phyloP scores from a whole-genome alignment of 495 filamentous ascomycete genomes.

The Parathielavia appendiculata region DNA sequence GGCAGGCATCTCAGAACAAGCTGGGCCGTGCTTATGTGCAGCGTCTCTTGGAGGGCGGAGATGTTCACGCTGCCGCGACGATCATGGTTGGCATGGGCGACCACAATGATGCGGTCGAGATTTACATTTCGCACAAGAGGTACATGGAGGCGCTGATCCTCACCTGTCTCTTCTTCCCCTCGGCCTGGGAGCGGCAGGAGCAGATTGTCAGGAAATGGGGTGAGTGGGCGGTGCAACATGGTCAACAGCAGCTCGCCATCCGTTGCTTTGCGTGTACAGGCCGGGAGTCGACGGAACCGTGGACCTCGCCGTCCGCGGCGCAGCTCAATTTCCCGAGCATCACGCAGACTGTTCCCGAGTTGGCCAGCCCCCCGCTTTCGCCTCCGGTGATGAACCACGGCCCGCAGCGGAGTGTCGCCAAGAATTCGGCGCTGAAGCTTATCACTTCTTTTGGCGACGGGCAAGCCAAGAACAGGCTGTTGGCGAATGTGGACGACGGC shows the following conservation, averaged over 20 bases:
- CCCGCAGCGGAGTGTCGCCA: constrained; percentile 57
- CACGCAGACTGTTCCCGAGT: constrained; percentile 44
- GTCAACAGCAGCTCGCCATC: constrained; percentile 84
- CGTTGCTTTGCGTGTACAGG: constrained; percentile 85
- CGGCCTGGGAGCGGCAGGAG: constrained; percentile 85
- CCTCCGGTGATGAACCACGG: constrained; percentile 46
- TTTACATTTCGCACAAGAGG: constrained; percentile 86
- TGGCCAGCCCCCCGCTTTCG: constrained; percentile 56
- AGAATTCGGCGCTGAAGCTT: constrained; percentile 82
- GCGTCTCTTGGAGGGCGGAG: constrained; percentile 79
- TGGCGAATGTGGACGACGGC: constrained; percentile 61
- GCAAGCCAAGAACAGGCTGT: constrained; percentile 60
- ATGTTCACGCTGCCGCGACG: constrained; percentile 85
- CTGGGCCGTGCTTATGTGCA: constrained; percentile 90
- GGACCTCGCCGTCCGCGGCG: constrained; percentile 74
- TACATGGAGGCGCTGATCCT: constrained; percentile 88
- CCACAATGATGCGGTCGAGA: constrained; percentile 89
- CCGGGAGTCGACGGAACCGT: constrained; percentile 67
- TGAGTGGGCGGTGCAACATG: constrained; percentile 79
- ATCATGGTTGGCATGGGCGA: constrained; percentile 90
- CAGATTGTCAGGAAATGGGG: constrained; percentile 91
- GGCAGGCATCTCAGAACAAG: constrained; percentile 76
- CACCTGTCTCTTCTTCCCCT: constrained; percentile 65
- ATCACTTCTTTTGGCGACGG: constrained; percentile 80
- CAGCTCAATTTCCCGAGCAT: constrained; percentile 56